These are phyloP conservation scores for Camellia lanceoleosa DNA, from an alignment of 148 eudicot genomes.

Conservation along the genomic window DNA sequence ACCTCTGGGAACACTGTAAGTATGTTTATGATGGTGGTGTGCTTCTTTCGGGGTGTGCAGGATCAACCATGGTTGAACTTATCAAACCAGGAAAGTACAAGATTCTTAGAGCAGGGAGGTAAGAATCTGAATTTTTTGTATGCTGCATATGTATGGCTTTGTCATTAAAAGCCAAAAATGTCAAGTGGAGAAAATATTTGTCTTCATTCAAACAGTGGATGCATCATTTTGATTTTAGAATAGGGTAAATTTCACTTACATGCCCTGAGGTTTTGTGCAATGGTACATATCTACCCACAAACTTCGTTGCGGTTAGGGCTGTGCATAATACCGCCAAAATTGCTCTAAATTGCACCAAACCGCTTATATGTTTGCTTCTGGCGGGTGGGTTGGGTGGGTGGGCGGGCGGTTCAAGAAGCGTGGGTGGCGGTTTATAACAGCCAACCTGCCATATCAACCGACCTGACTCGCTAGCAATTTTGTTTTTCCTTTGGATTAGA, in stretches of 20 bases:
- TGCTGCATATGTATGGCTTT: background rate
- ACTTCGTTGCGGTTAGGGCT: too few species aligned
- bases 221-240: background rate
- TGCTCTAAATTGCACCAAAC: too few species aligned
- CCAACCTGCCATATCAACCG: too few species aligned
- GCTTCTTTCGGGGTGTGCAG: conserved; percentile 84
- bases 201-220: background rate
- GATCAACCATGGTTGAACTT: conserved; percentile 86
- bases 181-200: background rate
- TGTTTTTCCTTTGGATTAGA: too few species aligned
- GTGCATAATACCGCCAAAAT: too few species aligned
- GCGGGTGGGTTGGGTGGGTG: too few species aligned
- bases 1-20: conserved; percentile 84
- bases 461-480: too few species aligned
- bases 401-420: too few species aligned
- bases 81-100: conserved; percentile 57
- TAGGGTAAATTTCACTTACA: background rate
- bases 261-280: too few species aligned
- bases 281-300: too few species aligned
- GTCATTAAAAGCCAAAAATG: background rate
- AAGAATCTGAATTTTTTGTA: conserved; percentile 2
- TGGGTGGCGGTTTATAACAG: too few species aligned
- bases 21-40: conserved; percentile 72
- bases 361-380: too few species aligned
- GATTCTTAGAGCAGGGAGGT: conserved; percentile 90